Conservation (phyloP, 495 filamentous ascomycete genomes). For the Penicillium soppii region DNA sequence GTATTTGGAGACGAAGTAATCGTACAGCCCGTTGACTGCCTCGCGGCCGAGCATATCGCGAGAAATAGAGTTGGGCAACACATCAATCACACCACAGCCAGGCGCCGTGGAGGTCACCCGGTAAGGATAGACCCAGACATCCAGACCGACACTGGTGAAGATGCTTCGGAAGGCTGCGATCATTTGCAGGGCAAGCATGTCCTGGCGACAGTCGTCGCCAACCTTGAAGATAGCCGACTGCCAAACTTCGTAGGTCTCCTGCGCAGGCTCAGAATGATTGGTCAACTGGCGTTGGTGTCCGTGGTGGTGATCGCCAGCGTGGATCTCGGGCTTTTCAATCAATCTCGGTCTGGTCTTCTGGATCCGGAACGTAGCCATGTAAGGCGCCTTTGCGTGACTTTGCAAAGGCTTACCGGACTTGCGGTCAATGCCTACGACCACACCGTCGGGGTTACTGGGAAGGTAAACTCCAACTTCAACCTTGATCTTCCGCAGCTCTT, state of each 20-base stretch:
- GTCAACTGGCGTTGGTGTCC: conserved; percentile 52
- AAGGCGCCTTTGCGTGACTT: conserved; percentile 96
- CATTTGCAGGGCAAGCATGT: conserved; percentile 95
- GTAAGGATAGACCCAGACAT: conserved; percentile 97
- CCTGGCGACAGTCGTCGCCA: conserved; percentile 96
- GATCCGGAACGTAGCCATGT: conserved; percentile 98
- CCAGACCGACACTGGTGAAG: conserved; percentile 88
- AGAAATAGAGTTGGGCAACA: conserved; percentile 94
- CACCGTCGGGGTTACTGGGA: conserved; percentile 93
- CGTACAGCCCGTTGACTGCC: conserved; percentile 95
- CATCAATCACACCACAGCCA: conserved; percentile 97
- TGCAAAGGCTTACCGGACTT: conserved; percentile 97
- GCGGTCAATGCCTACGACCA: conserved; percentile 95
- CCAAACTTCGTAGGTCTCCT: conserved; percentile 82
- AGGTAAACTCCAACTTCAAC: conserved; percentile 97
- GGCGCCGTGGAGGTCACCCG: conserved; percentile 97
- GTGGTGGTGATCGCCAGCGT: conserved; percentile 24
- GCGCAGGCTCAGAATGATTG: conserved; percentile 37
- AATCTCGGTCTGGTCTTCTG: conserved; percentile 65
- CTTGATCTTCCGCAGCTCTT: conserved; percentile 90
- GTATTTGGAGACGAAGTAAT: conserved; percentile 97
- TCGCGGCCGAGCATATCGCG: conserved; percentile 98
- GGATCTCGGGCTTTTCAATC: conserved; percentile 19
- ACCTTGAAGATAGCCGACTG: conserved; percentile 99
- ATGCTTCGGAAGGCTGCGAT: conserved; percentile 96